Evolutionary conservation across 2,329 filamentous ascomycete genomes (phyloP), one percentile per base, ranked within the genome.

Genomic region (Talaromyces sp.): DNA sequence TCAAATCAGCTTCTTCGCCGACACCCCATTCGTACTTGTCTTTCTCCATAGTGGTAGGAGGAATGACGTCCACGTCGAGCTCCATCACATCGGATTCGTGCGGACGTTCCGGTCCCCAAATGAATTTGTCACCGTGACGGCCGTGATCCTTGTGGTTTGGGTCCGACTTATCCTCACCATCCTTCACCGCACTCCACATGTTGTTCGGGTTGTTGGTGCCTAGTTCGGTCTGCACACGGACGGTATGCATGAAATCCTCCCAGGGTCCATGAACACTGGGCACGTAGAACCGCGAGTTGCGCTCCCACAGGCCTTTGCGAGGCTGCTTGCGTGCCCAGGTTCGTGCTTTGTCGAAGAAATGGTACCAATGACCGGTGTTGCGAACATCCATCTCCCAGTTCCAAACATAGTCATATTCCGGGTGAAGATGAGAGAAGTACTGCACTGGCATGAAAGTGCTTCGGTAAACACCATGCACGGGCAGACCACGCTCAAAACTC

Each of bases 391-490:
- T 89, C 71, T 95, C 91, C 90, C 89, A 93, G 71, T 93, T 93
- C 89, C 90, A 95, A 66, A 91, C 82, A 67, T 84, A 91, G 66
- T 93, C 89, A 65, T 90, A 95, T 67, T 93, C 86, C 0, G 89
- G 89, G 67, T 91, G 87, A 55, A 89, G 87, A 68, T 89, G 82
- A 61, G 93, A 90, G 72, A 98, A 98, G 74, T 93, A 90, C 70
- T 97, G 93, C 79, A 98, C 87, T 0, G 93, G 91, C 91, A 98
- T 96, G 68, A 92, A 91, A 10, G 95, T 85, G 58, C 91, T 93
- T 57, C 95, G 89, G 77, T 98, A 98, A 9, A 96, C 91, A 19
- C 93, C 93, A 72, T 98, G 93, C 0, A 96, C 86, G 1, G 90
- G 89, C 59, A 96, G 82, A 56, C 89, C 84, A 60, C 82, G 82